phyloP scores from a whole-genome alignment of 345 rosid species.

The Cochlearia excelsa region DNA sequence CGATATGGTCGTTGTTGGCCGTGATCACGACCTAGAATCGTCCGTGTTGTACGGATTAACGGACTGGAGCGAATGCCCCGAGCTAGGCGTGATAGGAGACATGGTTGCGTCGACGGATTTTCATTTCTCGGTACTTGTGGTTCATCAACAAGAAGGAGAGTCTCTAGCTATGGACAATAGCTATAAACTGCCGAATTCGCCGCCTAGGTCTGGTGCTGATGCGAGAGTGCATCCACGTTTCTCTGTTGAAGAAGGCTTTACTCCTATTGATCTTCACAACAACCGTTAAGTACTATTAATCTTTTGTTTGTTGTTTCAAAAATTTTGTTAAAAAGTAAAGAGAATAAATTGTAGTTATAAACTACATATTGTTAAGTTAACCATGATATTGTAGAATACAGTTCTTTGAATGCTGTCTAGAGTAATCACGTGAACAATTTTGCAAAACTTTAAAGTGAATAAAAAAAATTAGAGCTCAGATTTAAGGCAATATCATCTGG shows the following conservation, averaged over 20 bases:
- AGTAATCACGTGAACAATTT: too few species aligned
- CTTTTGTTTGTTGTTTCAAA: too few species aligned
- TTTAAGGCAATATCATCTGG: not conserved
- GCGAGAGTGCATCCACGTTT: conserved; percentile 22
- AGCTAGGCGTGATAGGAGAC: conserved; percentile 42
- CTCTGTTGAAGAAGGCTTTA: conserved; percentile 33
- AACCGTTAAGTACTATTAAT: not conserved
- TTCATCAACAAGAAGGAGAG: conserved; percentile 38
- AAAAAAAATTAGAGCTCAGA: conserved; percentile 10
- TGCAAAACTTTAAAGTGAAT: too few species aligned
- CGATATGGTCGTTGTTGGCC: conserved; percentile 55
- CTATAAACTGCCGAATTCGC: conserved; percentile 12
- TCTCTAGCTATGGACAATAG: conserved; percentile 27
- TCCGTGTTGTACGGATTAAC: conserved; percentile 31
- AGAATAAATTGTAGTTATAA: too few species aligned
- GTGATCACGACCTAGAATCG: conserved; percentile 39
- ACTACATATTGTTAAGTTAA: too few species aligned
- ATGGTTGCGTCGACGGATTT: conserved; percentile 37
- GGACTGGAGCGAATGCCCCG: conserved; percentile 42
- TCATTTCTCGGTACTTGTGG: conserved; percentile 37
- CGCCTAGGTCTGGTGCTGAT: conserved; percentile 8
- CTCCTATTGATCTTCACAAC: conserved; percentile 15
- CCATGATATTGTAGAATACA: not conserved
- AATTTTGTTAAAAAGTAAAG: not conserved
- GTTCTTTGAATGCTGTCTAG: not conserved